Evolutionary conservation across 164 flowering plant genomes (phyloP).

Genomic region (Tinospora cordifolia): DNA sequence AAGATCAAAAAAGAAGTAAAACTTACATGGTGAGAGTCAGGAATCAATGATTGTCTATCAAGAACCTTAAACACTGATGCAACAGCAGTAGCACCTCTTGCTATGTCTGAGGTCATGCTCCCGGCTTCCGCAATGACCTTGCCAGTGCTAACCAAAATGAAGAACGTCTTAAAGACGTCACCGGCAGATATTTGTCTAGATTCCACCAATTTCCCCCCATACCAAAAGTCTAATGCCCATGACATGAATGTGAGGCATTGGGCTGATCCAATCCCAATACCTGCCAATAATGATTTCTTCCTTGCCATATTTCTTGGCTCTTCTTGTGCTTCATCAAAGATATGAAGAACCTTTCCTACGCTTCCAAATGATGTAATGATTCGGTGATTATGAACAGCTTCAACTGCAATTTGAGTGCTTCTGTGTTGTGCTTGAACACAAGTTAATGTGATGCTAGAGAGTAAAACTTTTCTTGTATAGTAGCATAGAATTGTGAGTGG

Average conservation of each 20-base stretch:
- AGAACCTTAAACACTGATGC: constrained; percentile 73
- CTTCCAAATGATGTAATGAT: constrained; percentile 81
- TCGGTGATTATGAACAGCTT: constrained; percentile 75
- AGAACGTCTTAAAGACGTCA: constrained; percentile 84
- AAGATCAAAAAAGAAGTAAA: background rate
- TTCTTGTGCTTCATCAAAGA: constrained; percentile 71
- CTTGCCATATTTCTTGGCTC: constrained; percentile 55
- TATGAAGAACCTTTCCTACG: constrained; percentile 44
- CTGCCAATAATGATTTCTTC: constrained; percentile 80
- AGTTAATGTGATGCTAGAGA: constrained; percentile 47
- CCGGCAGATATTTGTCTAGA: constrained; percentile 67
- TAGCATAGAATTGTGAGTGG: constrained; percentile 80
- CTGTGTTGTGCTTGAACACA: constrained; percentile 59
- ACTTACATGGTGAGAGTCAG: constrained; percentile 36
- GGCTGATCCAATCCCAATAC: constrained; percentile 82
- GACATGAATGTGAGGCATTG: constrained; percentile 73
- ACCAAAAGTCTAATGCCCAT: constrained; percentile 96
- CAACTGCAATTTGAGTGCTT: constrained; percentile 78
- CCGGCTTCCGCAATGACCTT: constrained; percentile 95
- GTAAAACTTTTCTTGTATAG: constrained; percentile 63
- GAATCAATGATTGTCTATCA: constrained; percentile 54
- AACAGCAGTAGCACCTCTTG: constrained; percentile 73
- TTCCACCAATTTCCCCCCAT: constrained; percentile 66
- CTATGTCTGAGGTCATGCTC: constrained; percentile 93
- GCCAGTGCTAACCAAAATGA: constrained; percentile 81